Evolutionary conservation across 192 early-diverging fungal species (phyloP).

Genomic region (Spizellomyces sp.): DNA sequence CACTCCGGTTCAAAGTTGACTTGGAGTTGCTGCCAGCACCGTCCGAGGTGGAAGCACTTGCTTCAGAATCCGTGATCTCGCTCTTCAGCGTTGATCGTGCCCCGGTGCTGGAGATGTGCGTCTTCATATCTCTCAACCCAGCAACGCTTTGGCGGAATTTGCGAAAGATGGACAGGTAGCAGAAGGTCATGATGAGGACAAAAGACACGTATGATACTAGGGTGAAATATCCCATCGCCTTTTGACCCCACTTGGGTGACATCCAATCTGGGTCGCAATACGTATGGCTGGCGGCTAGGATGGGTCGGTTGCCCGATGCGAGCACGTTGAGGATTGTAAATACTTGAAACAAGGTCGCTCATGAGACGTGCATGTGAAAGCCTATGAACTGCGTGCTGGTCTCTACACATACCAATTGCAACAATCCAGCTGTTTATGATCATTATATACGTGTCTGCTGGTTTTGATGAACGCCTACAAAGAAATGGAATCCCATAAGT

Average conservation of each 20-base stretch:
- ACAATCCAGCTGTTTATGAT: too few relatives aligned
- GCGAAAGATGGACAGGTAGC: constrained; percentile 2
- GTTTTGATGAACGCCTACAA: too few relatives aligned
- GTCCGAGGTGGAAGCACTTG: too few relatives aligned
- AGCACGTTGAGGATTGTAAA: neutral
- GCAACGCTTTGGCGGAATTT: neutral
- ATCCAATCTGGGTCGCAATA: constrained; percentile 6
- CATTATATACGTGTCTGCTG: too few relatives aligned
- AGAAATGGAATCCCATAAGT: too few relatives aligned
- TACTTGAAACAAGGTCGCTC: neutral
- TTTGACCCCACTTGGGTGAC: neutral
- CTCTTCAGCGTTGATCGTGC: too few relatives aligned
- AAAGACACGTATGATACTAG: neutral
- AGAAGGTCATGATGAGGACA: neutral
- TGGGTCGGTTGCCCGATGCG: neutral
- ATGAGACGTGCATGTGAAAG: neutral
- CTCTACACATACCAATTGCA: neutral
- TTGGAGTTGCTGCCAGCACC: too few relatives aligned
- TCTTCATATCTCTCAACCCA: neutral
- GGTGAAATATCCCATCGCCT: neutral
- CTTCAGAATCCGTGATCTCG: too few relatives aligned
- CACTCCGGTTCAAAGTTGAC: too few relatives aligned
- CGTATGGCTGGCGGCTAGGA: neutral
- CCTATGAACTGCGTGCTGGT: neutral
- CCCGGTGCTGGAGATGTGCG: too few relatives aligned